These are phyloP conservation scores for Epicoccum nigrum DNA, from an alignment of 2,329 filamentous ascomycete genomes.

Conservation along the genomic window DNA sequence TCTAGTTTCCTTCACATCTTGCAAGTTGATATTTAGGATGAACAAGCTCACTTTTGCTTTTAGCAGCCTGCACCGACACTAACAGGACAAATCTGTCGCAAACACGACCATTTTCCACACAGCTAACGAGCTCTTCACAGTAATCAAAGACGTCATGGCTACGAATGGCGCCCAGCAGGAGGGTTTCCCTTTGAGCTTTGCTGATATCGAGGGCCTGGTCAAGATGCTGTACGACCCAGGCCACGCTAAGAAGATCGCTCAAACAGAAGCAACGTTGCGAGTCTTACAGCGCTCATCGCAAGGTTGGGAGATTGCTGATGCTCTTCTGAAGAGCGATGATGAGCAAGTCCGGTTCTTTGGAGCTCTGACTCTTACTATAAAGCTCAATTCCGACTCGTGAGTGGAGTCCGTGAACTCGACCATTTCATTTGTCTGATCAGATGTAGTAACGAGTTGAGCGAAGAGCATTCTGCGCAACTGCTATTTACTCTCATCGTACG, in stretches of 20 bases:
- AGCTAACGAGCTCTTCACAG: not conserved
- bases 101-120: not conserved
- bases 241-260: slow-evolving; percentile 52
- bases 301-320: slow-evolving; percentile 86
- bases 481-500: slow-evolving; percentile 46
- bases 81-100: no score
- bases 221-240: slow-evolving; percentile 58
- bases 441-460: slow-evolving; percentile 35
- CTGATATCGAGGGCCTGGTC: slow-evolving; percentile 54
- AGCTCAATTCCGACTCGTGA: slow-evolving; percentile 89
- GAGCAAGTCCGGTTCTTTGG: slow-evolving; percentile 89
- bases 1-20: not conserved
- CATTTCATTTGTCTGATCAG: slow-evolving; percentile 10
- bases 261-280: slow-evolving; percentile 77
- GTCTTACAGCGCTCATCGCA: slow-evolving; percentile 76
- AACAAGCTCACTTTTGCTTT: not conserved
- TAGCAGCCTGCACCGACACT: no score
- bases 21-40: no score
- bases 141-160: slow-evolving; percentile 9
- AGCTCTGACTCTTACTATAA: slow-evolving; percentile 89
- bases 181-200: slow-evolving; percentile 37
- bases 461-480: slow-evolving; percentile 44
- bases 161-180: slow-evolving; percentile 14
- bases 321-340: slow-evolving; percentile 70
- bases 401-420: slow-evolving; percentile 25